Percentiles rank a stretch among this genome's conserved stretches.
Conservation (phyloP, 169 alveolate species). For the Plasmodium knowlesi region DNA sequence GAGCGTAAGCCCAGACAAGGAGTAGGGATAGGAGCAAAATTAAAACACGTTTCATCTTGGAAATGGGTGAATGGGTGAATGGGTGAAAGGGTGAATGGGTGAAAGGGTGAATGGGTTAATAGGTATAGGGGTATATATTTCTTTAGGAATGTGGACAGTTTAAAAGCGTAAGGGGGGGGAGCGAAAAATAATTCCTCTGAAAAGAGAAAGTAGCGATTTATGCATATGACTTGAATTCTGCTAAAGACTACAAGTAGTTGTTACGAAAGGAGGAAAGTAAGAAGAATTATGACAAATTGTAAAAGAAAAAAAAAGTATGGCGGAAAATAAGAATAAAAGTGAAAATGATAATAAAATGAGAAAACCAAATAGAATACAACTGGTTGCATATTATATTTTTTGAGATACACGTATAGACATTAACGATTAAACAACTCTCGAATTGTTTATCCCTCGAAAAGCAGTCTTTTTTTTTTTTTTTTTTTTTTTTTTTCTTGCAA, state of each 20-base stretch:
- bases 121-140: background rate
- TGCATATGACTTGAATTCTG: background rate
- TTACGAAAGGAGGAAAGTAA: background rate
- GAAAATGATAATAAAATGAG: background rate
- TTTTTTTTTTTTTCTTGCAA: background rate
- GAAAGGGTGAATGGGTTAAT: background rate
- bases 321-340: background rate
- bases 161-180: background rate
- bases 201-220: constrained; percentile 8
- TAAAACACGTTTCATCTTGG: background rate
- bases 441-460: background rate
- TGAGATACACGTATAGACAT: background rate
- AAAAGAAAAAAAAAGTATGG: background rate
- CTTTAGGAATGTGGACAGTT: background rate
- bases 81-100: background rate
- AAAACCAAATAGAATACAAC: background rate
- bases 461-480: background rate
- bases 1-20: background rate
- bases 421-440: background rate
- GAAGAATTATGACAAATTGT: background rate
- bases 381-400: background rate
- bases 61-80: background rate
- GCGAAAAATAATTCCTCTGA: background rate
- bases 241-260: background rate
- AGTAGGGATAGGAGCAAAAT: background rate